Evolutionary conservation across 2,329 filamentous ascomycete species (phyloP), one percentile per base, ranked within the genome.

Genomic region (Cladophialophora psammophila): DNA sequence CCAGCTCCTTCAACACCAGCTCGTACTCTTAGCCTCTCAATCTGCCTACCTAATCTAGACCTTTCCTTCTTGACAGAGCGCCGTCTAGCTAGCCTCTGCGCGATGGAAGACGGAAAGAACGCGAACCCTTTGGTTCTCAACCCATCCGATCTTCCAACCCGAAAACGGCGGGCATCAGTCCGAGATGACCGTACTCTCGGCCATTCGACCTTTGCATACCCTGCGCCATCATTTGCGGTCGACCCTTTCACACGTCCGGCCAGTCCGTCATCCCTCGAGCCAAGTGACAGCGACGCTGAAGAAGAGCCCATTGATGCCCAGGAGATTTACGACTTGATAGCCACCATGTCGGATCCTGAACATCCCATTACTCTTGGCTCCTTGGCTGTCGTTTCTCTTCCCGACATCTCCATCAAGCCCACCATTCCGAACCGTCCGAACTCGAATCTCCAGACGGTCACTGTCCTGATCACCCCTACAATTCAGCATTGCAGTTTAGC

Each of bases 401-500:
- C 91, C 36, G 95, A 99, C 79, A 97, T 99, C 74, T 85, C 88
- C 74, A 92, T 99, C 72, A 84, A 83, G 53, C 87, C 89, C 57
- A 86, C 90, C 6, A 85, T 90, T n/a, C 86, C 86, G 40, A 82
- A 83, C 68, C 82, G 82, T 40, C 83, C 80, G 9, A 80, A 80
- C 8, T 85, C 88, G 76, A 76, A 86, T 86, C 82, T 93, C 83
- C 80, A 90, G 84, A 88, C 86, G 45, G 93, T 98, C 40, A 86
- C 90, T 2, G 93, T 99, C 52, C 88, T 96, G 75, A 90, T 99
- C 72, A 99, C 95, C 10, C 95, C 95, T 9, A 99, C 95, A 32
- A 95, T 98, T 76, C 96, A 94, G 15, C 95, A 98, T 80, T 99
- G 95, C 83, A 96, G 92, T 59, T 87, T 99, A 48, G 95, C 95